Evolutionary conservation across 2,329 filamentous ascomycete species (phyloP).

Genomic region (Neobulgaria alba): DNA sequence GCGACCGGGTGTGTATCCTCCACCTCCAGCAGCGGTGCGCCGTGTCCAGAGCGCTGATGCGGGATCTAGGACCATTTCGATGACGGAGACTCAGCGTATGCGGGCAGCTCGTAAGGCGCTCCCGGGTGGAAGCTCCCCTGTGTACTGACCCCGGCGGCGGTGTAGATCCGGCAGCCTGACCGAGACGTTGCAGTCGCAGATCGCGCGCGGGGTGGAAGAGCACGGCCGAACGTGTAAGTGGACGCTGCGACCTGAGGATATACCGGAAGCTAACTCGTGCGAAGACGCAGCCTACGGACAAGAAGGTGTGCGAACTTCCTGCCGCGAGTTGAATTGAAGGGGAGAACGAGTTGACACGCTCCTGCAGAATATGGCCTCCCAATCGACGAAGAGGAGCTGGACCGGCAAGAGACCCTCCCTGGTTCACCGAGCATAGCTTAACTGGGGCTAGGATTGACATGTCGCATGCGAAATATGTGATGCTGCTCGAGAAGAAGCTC

Average conservation of each 20-base stretch:
- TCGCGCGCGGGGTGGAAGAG: slow-evolving; percentile 18
- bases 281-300: slow-evolving; percentile 22
- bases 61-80: too few species aligned
- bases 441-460: slow-evolving; percentile 16
- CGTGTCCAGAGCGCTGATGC: slow-evolving; percentile 9
- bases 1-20: too few species aligned
- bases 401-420: too few species aligned
- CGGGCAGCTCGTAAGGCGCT: slow-evolving; percentile 13
- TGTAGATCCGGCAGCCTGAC: slow-evolving; percentile 14
- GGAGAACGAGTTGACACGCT: too few species aligned
- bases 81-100: slow-evolving; percentile 17
- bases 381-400: slow-evolving; percentile 16
- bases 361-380: slow-evolving; percentile 16
- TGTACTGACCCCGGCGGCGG: too few species aligned
- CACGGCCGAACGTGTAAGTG: too few species aligned
- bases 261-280: too few species aligned
- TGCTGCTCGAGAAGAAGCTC: slow-evolving; percentile 22
- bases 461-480: slow-evolving; percentile 15
- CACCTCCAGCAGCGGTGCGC: too few species aligned
- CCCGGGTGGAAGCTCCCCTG: too few species aligned
- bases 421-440: too few species aligned
- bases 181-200: slow-evolving; percentile 16
- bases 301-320: slow-evolving; percentile 13
- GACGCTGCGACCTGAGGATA: too few species aligned
- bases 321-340: too few species aligned